phyloP scores from a whole-genome alignment of 768 basidiomycete genomes.

The Auricularia sp. region DNA sequence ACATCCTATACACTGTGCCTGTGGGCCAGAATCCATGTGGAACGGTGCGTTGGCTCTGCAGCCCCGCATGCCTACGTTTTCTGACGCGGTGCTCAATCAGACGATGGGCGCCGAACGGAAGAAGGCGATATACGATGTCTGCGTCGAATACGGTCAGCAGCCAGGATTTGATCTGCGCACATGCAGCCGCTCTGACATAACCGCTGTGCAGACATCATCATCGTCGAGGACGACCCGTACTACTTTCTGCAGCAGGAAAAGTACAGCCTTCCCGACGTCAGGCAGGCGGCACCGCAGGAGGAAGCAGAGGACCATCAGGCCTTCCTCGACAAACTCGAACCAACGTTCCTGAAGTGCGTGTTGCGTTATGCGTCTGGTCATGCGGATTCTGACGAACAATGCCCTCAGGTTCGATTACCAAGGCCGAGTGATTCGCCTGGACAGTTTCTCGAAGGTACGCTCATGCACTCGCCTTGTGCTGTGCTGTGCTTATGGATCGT shows the following conservation, averaged over 20 bases:
- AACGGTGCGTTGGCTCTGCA: conserved; percentile 31
- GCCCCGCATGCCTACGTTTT: conserved; percentile 1
- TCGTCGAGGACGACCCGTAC: conserved; percentile 80
- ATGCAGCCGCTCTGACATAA: neutral
- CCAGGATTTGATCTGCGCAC: neutral
- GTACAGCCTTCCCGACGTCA: conserved; percentile 37
- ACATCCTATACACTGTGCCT: conserved; percentile 64
- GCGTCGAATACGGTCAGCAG: conserved; percentile 58
- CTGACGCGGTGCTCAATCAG: conserved; percentile 17
- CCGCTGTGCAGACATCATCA: conserved; percentile 46
- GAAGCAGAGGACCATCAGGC: conserved; percentile 17
- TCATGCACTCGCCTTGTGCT: neutral
- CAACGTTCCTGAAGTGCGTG: conserved; percentile 44
- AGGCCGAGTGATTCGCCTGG: conserved; percentile 75
- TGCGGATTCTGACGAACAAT: neutral
- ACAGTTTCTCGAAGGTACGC: conserved; percentile 64
- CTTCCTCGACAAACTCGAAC: conserved; percentile 45
- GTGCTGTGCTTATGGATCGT: neutral
- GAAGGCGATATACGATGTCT: conserved; percentile 68
- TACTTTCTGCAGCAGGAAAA: conserved; percentile 57
- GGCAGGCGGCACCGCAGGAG: conserved; percentile 9
- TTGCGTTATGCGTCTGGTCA: neutral
- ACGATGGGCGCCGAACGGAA: conserved; percentile 56
- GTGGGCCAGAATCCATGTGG: conserved; percentile 84
- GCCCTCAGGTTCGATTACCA: conserved; percentile 46